A percentile compares a stretch with the other conserved stretches of the same genome.
Evolutionary conservation across 257 asterid genomes (phyloP).

Genomic region (Salvia rosmarinus): DNA sequence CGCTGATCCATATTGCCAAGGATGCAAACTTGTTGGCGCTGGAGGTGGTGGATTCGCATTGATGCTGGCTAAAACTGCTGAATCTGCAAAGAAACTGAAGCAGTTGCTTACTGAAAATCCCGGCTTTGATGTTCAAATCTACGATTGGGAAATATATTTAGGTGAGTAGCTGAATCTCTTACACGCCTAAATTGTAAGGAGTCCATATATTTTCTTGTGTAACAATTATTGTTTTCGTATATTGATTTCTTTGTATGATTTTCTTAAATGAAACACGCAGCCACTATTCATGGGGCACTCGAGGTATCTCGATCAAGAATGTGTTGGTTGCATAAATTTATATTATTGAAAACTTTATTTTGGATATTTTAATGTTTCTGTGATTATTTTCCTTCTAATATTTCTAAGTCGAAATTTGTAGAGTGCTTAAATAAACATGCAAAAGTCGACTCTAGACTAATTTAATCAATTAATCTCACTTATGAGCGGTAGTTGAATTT

Average conservation of each 20-base stretch:
- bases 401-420: not conserved
- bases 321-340: not conserved
- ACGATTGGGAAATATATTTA: constrained; percentile 69
- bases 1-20: constrained; percentile 64
- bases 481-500: not conserved
- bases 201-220: not conserved
- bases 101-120: constrained; percentile 47
- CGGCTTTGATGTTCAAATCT: constrained; percentile 61
- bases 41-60: constrained; percentile 99
- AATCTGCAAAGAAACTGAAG: constrained; percentile 66
- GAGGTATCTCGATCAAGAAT: not conserved
- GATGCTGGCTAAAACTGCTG: constrained; percentile 65
- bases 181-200: not conserved
- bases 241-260: too few relatives aligned
- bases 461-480: constrained; percentile 5
- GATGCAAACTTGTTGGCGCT: constrained; percentile 96
- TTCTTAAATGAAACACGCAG: too few relatives aligned
- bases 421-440: not conserved
- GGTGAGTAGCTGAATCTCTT: constrained; percentile 34
- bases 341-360: not conserved
- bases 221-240: too few relatives aligned
- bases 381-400: not conserved
- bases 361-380: not conserved
- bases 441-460: not conserved
- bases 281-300: too few relatives aligned